Conservation (phyloP, 2,329 filamentous ascomycete genomes). For the Phialophora macrospora region DNA sequence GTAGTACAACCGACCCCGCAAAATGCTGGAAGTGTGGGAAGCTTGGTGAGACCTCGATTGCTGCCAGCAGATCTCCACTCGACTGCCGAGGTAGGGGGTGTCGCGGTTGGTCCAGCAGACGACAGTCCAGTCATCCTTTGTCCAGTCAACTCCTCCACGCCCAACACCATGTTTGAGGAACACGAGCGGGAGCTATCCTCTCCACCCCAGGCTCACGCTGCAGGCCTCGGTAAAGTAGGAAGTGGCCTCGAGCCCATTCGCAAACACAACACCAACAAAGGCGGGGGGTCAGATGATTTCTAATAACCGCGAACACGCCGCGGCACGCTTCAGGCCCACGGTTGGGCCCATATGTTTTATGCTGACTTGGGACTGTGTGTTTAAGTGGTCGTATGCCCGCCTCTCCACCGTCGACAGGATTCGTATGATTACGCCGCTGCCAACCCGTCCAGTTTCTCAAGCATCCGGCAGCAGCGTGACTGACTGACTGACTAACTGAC, state of each 20-base stretch:
- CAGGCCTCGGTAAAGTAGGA: conserved; percentile 2
- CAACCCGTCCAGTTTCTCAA: too few species aligned
- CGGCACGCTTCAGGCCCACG: background rate
- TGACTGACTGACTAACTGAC: background rate
- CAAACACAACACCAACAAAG: background rate
- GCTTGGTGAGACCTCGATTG: too few species aligned
- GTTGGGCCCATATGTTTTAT: background rate
- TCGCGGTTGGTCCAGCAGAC: conserved; percentile 1
- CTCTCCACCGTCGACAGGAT: background rate
- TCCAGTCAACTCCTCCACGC: background rate
- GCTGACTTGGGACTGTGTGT: background rate
- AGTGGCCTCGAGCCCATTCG: background rate
- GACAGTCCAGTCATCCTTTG: conserved; percentile 1
- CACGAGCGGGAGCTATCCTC: background rate
- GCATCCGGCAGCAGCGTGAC: too few species aligned
- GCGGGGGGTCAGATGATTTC: conserved; percentile 3
- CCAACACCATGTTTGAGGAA: background rate
- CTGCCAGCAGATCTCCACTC: background rate
- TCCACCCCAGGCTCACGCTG: background rate
- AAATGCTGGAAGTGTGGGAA: background rate
- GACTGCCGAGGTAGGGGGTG: conserved; percentile 13
- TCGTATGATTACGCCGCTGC: background rate
- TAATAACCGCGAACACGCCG: conserved; percentile 14
- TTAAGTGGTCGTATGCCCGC: background rate
- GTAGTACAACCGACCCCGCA: background rate